phyloP scores from a whole-genome alignment of 177 flowering plant genomes.

The Vitis hybrid region DNA sequence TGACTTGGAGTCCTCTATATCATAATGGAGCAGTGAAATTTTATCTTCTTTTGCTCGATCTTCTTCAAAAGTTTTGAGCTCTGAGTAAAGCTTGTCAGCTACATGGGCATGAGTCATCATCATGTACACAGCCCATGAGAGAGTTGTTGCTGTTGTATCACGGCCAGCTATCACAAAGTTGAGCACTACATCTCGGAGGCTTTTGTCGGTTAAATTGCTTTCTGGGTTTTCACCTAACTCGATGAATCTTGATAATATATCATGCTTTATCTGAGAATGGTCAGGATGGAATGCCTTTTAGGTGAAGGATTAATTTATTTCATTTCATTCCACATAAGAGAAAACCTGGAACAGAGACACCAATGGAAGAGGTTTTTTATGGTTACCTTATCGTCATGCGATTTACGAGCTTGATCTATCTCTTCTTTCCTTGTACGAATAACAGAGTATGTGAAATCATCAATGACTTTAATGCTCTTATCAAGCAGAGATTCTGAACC shows the following conservation, averaged over 20 bases:
- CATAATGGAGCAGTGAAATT: constrained; percentile 33
- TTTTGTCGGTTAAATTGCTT: constrained; percentile 64
- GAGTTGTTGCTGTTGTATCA: constrained; percentile 90
- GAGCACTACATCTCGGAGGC: constrained; percentile 84
- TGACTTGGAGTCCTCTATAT: constrained; percentile 38
- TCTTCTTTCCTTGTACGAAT: constrained; percentile 77
- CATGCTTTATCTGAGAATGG: constrained; percentile 63
- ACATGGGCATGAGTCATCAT: constrained; percentile 58
- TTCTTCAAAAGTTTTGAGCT: constrained; percentile 61
- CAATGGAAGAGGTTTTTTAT: neutral
- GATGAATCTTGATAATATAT: constrained; percentile 83
- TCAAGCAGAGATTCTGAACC: constrained; percentile 89
- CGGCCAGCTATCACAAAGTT: constrained; percentile 97
- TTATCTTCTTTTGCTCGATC: constrained; percentile 57
- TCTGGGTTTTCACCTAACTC: constrained; percentile 67
- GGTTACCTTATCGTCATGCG: constrained; percentile 45
- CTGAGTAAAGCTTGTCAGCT: constrained; percentile 63
- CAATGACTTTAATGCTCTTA: constrained; percentile 66
- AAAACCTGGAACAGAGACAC: no score
- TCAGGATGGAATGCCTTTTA: neutral
- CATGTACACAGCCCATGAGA: constrained; percentile 90
- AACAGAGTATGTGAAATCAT: constrained; percentile 83
- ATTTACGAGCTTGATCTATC: constrained; percentile 40
- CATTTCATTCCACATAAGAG: neutral
- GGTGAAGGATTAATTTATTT: neutral